Conservation (phyloP, 2,329 filamentous ascomycete genomes). For the Macroventuria anomochaeta region DNA sequence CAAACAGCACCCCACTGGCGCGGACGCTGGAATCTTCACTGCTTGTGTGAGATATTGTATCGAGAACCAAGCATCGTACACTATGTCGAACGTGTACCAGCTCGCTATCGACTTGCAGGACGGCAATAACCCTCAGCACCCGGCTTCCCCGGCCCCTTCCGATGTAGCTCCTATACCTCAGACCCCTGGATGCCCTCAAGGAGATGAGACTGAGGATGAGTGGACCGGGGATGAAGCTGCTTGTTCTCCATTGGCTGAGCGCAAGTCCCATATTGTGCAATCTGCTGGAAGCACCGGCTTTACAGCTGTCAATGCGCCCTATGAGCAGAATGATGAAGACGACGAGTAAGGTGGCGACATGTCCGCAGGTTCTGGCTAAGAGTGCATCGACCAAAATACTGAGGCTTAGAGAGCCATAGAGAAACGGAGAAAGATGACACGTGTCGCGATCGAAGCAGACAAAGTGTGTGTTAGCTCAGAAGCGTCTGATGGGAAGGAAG, state of each 20-base stretch:
- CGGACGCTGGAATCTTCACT: slow-evolving; percentile 36
- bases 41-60: slow-evolving; percentile 34
- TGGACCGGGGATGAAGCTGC: background rate
- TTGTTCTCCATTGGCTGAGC: background rate
- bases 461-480: too few relatives aligned
- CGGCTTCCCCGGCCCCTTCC: background rate
- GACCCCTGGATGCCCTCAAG: background rate
- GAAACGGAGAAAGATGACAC: too few relatives aligned
- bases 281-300: background rate
- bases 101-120: slow-evolving; percentile 22
- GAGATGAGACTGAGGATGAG: background rate
- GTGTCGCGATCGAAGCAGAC: too few relatives aligned
- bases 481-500: background rate
- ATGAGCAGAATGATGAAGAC: background rate
- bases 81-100: slow-evolving; percentile 20
- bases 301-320: background rate
- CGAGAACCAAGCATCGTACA: slow-evolving; percentile 21
- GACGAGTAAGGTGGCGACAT: background rate
- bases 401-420: background rate
- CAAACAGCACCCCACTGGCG: slow-evolving; percentile 24
- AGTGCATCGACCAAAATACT: background rate
- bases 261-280: background rate
- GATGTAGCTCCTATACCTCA: background rate
- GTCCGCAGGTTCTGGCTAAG: too few relatives aligned
- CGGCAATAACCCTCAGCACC: slow-evolving; percentile 2